Evolutionary conservation across 176 grass and related monocot species (phyloP).

Genomic region (Rhipidocladum racemiflorum): DNA sequence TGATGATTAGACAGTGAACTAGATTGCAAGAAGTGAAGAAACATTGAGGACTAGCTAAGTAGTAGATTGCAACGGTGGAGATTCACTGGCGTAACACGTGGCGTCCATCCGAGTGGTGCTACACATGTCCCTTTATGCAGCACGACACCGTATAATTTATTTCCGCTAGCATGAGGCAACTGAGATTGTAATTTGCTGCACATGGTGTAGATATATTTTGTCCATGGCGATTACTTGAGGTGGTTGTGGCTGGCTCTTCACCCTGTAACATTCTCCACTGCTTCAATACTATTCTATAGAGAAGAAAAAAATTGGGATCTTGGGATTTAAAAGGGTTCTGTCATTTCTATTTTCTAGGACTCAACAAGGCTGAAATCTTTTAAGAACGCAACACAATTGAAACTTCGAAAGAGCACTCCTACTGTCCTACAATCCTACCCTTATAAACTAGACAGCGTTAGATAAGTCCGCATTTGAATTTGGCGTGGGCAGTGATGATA

Average conservation of each 20-base stretch:
- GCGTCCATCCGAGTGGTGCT: too few relatives aligned
- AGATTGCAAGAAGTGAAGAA: constrained; percentile 1
- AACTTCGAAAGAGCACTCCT: background rate
- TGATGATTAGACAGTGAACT: background rate
- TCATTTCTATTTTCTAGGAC: background rate
- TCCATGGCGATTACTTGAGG: constrained; percentile 36
- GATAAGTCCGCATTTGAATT: background rate
- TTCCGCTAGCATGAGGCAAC: constrained; percentile 30
- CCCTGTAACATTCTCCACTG: constrained; percentile 39
- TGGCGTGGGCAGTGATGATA: background rate
- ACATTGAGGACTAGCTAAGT: background rate
- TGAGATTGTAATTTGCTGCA: constrained; percentile 45
- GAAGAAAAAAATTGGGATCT: background rate
- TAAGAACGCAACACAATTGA: background rate
- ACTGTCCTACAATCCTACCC: background rate
- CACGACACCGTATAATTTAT: too few relatives aligned
- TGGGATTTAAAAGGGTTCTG: background rate
- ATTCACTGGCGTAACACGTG: too few relatives aligned
- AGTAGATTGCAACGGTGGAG: too few relatives aligned
- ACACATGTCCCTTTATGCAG: too few relatives aligned
- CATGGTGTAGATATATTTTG: constrained; percentile 74
- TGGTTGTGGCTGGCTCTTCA: constrained; percentile 28
- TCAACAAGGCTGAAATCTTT: background rate
- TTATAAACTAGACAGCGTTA: background rate
- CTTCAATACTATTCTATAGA: constrained; percentile 32